phyloP scores from a whole-genome alignment of 805 yeast genomes.

The Kazachstania psychrophila region DNA sequence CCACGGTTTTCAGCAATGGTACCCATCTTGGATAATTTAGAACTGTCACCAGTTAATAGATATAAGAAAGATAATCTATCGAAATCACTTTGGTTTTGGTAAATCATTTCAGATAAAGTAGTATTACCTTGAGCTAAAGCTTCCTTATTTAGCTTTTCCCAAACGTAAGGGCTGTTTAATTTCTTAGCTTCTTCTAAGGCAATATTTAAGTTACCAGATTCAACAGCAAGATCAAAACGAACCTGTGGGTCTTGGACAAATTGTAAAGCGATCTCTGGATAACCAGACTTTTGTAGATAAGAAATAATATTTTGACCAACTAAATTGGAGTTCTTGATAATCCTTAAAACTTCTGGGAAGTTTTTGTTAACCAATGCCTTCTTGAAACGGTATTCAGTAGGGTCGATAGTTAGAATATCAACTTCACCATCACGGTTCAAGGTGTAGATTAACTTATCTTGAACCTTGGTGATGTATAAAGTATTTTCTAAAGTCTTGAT shows the following conservation, averaged over 20 bases:
- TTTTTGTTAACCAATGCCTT: conserved; percentile 83
- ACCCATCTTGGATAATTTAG: conserved; percentile 75
- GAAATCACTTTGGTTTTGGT: conserved; percentile 76
- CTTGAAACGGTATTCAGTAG: conserved; percentile 95
- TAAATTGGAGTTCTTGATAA: conserved; percentile 78
- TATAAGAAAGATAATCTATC: conserved; percentile 88
- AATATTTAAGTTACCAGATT: conserved; percentile 77
- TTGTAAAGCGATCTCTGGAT: conserved; percentile 94
- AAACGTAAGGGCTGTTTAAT: conserved; percentile 55
- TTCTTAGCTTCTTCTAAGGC: conserved; percentile 85
- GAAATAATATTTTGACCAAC: conserved; percentile 97
- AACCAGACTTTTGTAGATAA: conserved; percentile 88
- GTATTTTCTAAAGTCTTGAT: conserved; percentile 88
- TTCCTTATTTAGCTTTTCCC: conserved; percentile 78
- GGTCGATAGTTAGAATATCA: conserved; percentile 72
- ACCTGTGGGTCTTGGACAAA: conserved; percentile 96
- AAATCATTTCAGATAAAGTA: conserved; percentile 73
- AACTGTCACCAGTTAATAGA: conserved; percentile 69
- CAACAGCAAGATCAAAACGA: conserved; percentile 88
- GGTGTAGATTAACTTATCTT: conserved; percentile 65
- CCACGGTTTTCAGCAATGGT: conserved; percentile 82
- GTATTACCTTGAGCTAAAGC: conserved; percentile 87
- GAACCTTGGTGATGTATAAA: conserved; percentile 65
- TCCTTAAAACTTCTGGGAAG: conserved; percentile 82
- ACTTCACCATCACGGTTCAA: conserved; percentile 80